Evolutionary conservation across 1,284 basidiomycete species (phyloP).

Genomic region (Takashimella tepidaria): DNA sequence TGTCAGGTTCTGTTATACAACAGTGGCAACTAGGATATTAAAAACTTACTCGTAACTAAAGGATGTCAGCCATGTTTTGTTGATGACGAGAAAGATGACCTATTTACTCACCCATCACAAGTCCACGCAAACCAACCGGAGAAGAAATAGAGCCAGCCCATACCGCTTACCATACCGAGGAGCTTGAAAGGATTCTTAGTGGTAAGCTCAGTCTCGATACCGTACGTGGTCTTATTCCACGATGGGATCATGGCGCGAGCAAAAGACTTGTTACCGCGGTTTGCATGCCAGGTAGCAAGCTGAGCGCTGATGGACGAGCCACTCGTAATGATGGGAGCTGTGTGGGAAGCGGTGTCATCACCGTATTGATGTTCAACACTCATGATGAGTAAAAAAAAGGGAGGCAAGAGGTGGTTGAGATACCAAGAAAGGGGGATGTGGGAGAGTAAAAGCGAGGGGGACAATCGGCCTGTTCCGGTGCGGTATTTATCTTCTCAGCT

Average conservation of each 20-base stretch:
- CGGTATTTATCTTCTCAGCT: neutral
- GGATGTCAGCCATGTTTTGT: neutral
- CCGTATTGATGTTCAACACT: neutral
- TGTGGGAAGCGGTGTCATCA: neutral
- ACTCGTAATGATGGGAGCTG: no score
- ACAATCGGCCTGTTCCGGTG: no score
- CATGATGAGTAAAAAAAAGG: neutral
- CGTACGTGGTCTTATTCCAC: slow-evolving; percentile 6
- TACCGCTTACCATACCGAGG: slow-evolving; percentile 47
- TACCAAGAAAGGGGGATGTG: neutral
- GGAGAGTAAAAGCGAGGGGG: neutral
- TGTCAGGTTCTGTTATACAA: no score
- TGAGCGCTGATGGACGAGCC: slow-evolving; percentile 12
- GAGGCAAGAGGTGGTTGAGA: neutral
- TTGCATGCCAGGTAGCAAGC: slow-evolving; percentile 36
- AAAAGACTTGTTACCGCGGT: slow-evolving; percentile 30
- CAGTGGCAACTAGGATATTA: no score
- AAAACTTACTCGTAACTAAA: slow-evolving; percentile 27
- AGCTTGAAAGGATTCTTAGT: slow-evolving; percentile 45
- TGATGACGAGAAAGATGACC: neutral
- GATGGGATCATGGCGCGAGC: slow-evolving; percentile 27
- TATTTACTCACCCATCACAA: slow-evolving; percentile 24
- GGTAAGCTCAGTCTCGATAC: slow-evolving; percentile 1
- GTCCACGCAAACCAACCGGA: slow-evolving; percentile 60
- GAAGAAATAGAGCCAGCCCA: slow-evolving; percentile 54